phyloP scores from a whole-genome alignment of 352 stramenopile species.

The Globisporangium viniferum region DNA sequence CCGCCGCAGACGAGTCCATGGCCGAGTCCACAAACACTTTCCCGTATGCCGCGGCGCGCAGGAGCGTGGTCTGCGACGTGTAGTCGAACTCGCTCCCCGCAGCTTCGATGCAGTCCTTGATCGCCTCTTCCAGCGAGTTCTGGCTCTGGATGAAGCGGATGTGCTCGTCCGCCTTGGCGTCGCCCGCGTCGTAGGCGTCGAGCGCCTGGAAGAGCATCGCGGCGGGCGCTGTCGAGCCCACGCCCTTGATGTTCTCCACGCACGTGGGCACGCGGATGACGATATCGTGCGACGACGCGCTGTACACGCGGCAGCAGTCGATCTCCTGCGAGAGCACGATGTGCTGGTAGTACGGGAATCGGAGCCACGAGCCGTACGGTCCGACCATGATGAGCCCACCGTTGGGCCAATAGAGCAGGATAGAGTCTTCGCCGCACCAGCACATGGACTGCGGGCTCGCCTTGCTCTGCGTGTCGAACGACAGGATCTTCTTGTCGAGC shows the following conservation, averaged over 20 bases:
- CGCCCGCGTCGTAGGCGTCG: conserved; percentile 85
- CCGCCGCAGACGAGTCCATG: conserved; percentile 34
- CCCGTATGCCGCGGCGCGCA: conserved; percentile 86
- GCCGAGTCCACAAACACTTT: conserved; percentile 86
- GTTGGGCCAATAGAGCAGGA: conserved; percentile 87
- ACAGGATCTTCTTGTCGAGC: conserved; percentile 93
- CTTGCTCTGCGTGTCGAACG: conserved; percentile 87
- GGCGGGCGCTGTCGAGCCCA: conserved; percentile 82
- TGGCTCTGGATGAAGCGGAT: conserved; percentile 86
- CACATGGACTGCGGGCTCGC: conserved; percentile 68
- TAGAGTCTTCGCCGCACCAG: conserved; percentile 90
- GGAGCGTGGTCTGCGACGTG: conserved; percentile 65
- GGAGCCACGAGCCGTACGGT: conserved; percentile 81
- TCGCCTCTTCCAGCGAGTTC: conserved; percentile 76
- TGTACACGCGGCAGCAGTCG: conserved; percentile 77
- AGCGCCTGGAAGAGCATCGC: conserved; percentile 90
- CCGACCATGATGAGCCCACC: conserved; percentile 83
- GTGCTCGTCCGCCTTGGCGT: conserved; percentile 87
- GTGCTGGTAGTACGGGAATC: conserved; percentile 78
- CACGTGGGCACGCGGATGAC: conserved; percentile 82
- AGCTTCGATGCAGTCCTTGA: conserved; percentile 87
- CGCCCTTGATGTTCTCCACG: conserved; percentile 84
- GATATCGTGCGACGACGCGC: conserved; percentile 69
- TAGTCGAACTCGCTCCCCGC: conserved; percentile 87
- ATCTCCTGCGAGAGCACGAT: conserved; percentile 69